Base-by-base conservation (phyloP, 495 filamentous ascomycete species). In the Penicillium turbatum region DNA sequence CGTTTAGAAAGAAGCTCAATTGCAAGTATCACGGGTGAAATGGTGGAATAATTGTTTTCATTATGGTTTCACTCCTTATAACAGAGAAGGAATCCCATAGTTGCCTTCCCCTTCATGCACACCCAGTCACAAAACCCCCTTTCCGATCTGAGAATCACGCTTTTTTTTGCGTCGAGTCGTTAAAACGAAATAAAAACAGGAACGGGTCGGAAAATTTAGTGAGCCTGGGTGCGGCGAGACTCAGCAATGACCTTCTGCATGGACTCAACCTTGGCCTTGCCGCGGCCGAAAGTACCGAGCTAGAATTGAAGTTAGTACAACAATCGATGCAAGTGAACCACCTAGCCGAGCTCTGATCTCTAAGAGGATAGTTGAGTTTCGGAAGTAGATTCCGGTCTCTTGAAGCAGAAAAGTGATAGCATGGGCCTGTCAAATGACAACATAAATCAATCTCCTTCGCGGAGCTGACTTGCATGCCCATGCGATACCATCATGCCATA, bases 251-350 rank as follows among this genome's bases (percentile, higher is more conserved):
- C 88, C 66, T 88, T 84, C 78, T 89, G 87, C 79, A 98, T 88
- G 80, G 96, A 91, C 72, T 98, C 93, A 59, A 97, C 93, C 90
- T 97, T 97, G 69, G 82, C 82, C 92, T 98, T 98, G 62, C 92
- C 93, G 69, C 93, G 91, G 66, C 85, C 85, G 77, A 96, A 97
- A 64, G 93, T 97, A 67, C 93, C 93, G 80, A 98, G 92, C 83
- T 89, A 47, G 53, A 62, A 21, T 34, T 16, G 42, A 55, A 46
- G 62, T 68, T 60, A 64, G 62, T 29, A 8, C 35, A 35, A 55
- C 44, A 37, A 13, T 26, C 38, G 34, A n/a, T 12, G n/a, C 26
- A 21, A 38, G 36, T 36, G 24, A 2, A 43, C 41, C 13, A 21
- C 35, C 32, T 37, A 27, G 37, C 6, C 9, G 24, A 3, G n/a